Evolutionary conservation across 805 yeast genomes (phyloP), one percentile per base, ranked within the genome.

Genomic region (Nakazawaea wickerhamii): DNA sequence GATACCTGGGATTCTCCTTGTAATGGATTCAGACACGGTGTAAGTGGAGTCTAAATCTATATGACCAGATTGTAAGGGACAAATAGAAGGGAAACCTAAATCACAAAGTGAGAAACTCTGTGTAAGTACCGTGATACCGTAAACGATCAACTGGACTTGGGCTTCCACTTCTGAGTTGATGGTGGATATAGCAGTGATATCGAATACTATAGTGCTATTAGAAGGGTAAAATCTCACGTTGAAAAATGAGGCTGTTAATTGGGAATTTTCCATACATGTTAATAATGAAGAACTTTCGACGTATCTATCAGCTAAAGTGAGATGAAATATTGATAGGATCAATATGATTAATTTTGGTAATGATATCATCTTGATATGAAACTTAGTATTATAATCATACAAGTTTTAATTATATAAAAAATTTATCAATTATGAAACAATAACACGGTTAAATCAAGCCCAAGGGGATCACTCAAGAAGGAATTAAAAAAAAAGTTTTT

Each of bases 261-360:
- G 83, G 6, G 99, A 90, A 60, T 84, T 69, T 33, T 79, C 82
- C 95, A 89, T 90, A 68, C 99, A 93, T 30, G 98, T 86, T 52
- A 91, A 67, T 51, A 93, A 69, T 7, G 97, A 87, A 15, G 77
- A 48, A 11, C 67, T 67, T 36, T 58, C 54, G 41, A 74, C 49
- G 25, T 52, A 46, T 28, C 50, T 49, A 28, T 53, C 59, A 1
- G 69, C 74, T 18, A 13, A 10, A 5, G 41, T 20, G 18, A 32
- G 7, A 3, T 30, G 36, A n/a, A 36, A 28, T 15, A 36, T 3
- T 8, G 40, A 35, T 7, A 36, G 9, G 4, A 41, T 4, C 36
- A 35, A 36, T 35, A 36, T 41, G 20, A 36, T 13, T 7, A 27
- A n/a, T 20, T 21, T 40, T 7, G 19, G 34, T 22, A 40, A 32